A percentile compares a stretch with the other conserved stretches of the same genome.
Conservation (phyloP, 768 basidiomycete species). For the Termitomyces sp. region DNA sequence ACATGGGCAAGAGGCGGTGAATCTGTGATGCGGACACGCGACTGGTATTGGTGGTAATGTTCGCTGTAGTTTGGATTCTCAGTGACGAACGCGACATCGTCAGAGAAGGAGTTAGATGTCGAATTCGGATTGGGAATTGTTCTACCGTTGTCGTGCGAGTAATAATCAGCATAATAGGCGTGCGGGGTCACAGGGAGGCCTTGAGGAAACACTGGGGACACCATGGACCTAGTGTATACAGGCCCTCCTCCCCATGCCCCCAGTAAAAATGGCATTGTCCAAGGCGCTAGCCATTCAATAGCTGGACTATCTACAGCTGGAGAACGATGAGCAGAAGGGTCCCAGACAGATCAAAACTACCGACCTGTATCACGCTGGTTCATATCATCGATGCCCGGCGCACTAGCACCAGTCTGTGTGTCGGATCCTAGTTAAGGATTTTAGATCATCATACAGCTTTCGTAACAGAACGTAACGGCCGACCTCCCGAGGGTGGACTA, state of each 20-base stretch:
- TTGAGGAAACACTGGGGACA: slow-evolving; percentile 9
- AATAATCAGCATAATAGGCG: slow-evolving; percentile 7
- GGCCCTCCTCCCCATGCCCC: not conserved
- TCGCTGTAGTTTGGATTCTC: slow-evolving; percentile 36
- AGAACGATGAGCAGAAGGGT: not conserved
- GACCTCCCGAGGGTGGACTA: slow-evolving; percentile 12
- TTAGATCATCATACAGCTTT: not conserved
- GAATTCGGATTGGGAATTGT: slow-evolving; percentile 11
- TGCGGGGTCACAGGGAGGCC: slow-evolving; percentile 1
- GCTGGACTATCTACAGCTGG: not conserved
- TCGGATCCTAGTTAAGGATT: not conserved
- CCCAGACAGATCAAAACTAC: not conserved
- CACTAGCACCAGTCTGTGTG: not conserved
- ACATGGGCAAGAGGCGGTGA: slow-evolving; percentile 26
- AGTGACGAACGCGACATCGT: slow-evolving; percentile 27
- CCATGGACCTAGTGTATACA: not conserved
- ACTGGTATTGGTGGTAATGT: slow-evolving; percentile 34
- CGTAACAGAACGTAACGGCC: not conserved
- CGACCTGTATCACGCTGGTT: not conserved
- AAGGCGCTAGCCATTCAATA: not conserved
- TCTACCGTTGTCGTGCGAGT: slow-evolving; percentile 9
- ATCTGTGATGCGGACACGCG: slow-evolving; percentile 29
- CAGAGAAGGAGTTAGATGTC: slow-evolving; percentile 17
- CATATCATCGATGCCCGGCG: not conserved
- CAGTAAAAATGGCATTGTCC: slow-evolving; percentile 1